Evolutionary conservation across 768 basidiomycete genomes (phyloP).

Genomic region (Tricholomella constricta): DNA sequence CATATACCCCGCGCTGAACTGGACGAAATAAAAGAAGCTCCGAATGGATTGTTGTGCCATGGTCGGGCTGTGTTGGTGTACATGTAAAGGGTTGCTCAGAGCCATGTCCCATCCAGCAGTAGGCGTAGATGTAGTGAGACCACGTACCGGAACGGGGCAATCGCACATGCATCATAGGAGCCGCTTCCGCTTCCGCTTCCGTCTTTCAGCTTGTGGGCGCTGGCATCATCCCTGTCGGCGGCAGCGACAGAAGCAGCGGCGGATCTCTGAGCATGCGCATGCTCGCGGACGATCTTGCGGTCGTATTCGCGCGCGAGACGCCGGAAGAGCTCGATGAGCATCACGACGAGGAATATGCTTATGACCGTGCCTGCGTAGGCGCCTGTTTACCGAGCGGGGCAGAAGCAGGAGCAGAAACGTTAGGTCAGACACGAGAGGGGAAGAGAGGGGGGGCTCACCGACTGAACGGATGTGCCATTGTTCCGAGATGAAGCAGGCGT

Average conservation of each 20-base stretch:
- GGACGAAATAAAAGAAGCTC: neutral
- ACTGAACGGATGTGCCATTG: constrained; percentile 5
- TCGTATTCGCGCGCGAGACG: constrained; percentile 2
- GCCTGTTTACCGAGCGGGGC: neutral
- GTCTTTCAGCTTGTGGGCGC: neutral
- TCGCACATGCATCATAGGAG: neutral
- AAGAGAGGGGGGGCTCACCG: neutral
- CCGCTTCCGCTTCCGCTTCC: neutral
- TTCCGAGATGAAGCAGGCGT: neutral
- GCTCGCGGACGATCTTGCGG: neutral
- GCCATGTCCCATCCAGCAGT: neutral
- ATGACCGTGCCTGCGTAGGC: neutral
- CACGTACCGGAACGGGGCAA: neutral
- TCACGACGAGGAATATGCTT: neutral
- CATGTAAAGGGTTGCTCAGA: too few relatives aligned
- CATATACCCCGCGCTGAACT: constrained; percentile 1
- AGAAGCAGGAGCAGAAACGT: neutral
- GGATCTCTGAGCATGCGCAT: neutral
- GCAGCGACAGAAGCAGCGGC: neutral
- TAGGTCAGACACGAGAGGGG: neutral
- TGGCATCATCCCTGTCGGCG: neutral
- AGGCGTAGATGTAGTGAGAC: neutral
- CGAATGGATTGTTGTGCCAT: neutral
- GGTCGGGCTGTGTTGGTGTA: neutral
- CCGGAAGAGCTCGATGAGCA: neutral